Base-by-base conservation (phyloP, 306 rosid genomes). In the Pyrus betulifolia region DNA sequence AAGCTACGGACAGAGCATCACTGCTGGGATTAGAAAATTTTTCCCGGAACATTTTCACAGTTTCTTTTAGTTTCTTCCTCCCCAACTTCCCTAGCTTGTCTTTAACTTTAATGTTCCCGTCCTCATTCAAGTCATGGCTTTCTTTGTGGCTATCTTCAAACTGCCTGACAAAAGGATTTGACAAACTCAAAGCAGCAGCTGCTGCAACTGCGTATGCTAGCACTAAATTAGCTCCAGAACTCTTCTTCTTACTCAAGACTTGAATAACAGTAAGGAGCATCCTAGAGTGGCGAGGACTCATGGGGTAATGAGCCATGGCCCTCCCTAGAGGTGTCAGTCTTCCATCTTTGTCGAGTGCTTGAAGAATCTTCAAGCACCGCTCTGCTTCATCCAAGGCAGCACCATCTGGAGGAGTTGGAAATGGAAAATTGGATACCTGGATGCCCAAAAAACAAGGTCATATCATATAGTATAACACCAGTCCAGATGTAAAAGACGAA, bases 261-360 rank as follows among this genome's bases (percentile, higher is more conserved):
- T 82, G 87, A 74, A 92, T 84, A 64, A 92, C 84, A 2, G 95
- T 90, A 74, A 95, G 93, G 52, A 90, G 87, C 97, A 95, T 95
- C 87, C 92, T 89, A 6, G 98, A 90, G 88, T 89, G 98, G 77
- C 97, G 97, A 61, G 98, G 98, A 86, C 96, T 92, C 95, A 90
- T 84, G 68, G 98, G 98, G 80, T 78, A 94, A 46, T 73, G 82
- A 52, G 97, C 93, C 98, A 92, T 94, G 79, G 90, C 89, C 87
- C 86, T 89, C 69, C 97, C 98, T 68, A 92, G 76, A 55, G 80
- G 69, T 57, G 97, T 94, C 63, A 94, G 78, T 70, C 84, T 87
- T 33, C 90, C 90, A 74, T 80, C 79, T 79, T 75, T 69, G 81
- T 88, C 95, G 75, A 94, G 95, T 72, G 98, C 98, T 78, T 92